A percentile compares a stretch with the other conserved stretches of the same genome.
phyloP scores from a whole-genome alignment of 257 asterid species.

The Schizonepeta tenuifolia region DNA sequence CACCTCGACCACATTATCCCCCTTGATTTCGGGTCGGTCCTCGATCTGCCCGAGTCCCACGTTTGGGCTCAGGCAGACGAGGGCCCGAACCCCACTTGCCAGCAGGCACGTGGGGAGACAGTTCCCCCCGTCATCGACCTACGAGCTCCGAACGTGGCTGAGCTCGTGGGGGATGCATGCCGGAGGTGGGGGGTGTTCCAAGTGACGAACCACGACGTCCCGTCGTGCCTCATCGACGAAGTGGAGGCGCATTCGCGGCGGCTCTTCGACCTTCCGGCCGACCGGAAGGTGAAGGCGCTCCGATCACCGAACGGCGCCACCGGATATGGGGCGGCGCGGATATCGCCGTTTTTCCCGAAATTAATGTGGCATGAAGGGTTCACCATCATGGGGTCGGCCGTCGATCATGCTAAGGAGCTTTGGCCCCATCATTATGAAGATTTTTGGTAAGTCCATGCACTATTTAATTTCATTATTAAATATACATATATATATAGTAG shows the following conservation, averaged over 20 bases:
- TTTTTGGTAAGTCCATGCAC: constrained; percentile 65
- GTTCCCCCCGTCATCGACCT: constrained; percentile 60
- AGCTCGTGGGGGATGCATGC: constrained; percentile 60
- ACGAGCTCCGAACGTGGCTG: constrained; percentile 47
- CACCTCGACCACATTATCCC: constrained; percentile 57
- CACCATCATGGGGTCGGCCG: constrained; percentile 71
- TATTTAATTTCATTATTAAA: background rate
- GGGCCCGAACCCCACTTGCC: background rate
- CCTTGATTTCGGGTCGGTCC: constrained; percentile 57
- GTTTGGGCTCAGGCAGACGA: background rate
- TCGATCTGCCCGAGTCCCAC: constrained; percentile 65
- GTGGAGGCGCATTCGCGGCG: constrained; percentile 54
- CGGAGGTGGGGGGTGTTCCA: constrained; percentile 65
- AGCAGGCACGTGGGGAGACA: background rate
- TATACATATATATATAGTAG: background rate
- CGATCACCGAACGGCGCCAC: constrained; percentile 60
- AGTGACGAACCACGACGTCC: constrained; percentile 59
- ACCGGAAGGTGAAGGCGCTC: constrained; percentile 50
- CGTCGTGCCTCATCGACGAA: constrained; percentile 40
- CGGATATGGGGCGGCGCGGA: constrained; percentile 79
- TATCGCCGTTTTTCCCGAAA: constrained; percentile 64
- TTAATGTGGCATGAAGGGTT: constrained; percentile 94
- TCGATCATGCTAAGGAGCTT: constrained; percentile 65
- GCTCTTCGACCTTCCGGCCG: constrained; percentile 57
- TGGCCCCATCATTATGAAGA: constrained; percentile 63